phyloP scores from a whole-genome alignment of 2,329 filamentous ascomycete genomes.

The Zymoseptoria brevis region DNA sequence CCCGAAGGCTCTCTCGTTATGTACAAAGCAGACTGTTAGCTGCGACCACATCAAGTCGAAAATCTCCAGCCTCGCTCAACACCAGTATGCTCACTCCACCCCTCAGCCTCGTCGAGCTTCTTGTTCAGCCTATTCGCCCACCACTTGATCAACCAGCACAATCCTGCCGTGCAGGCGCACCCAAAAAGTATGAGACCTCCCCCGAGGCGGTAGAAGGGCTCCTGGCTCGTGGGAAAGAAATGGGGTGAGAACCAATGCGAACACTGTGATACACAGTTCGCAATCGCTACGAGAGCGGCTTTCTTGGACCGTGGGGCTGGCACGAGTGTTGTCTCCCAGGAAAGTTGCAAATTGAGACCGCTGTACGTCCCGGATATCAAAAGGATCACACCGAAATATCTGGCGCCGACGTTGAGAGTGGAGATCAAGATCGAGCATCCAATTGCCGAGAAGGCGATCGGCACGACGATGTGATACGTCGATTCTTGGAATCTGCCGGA shows the following conservation, averaged over 20 bases:
- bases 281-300: slow-evolving; percentile 37
- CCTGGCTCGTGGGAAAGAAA: slow-evolving; percentile 24
- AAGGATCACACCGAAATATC: slow-evolving; percentile 26
- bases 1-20: neutral
- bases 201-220: slow-evolving; percentile 1
- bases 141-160: slow-evolving; percentile 18
- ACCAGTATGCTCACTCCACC: slow-evolving; percentile 22
- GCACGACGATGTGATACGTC: slow-evolving; percentile 25
- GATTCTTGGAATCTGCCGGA: slow-evolving; percentile 27
- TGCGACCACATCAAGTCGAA: slow-evolving; percentile 14
- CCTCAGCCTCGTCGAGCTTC: slow-evolving; percentile 22
- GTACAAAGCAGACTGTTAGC: neutral
- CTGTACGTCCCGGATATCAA: slow-evolving; percentile 33
- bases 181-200: slow-evolving; percentile 20
- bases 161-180: slow-evolving; percentile 19
- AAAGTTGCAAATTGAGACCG: slow-evolving; percentile 35
- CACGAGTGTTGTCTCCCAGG: slow-evolving; percentile 38
- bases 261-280: slow-evolving; percentile 35
- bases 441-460: slow-evolving; percentile 19
- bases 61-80: slow-evolving; percentile 26
- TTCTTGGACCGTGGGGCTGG: slow-evolving; percentile 36
- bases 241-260: slow-evolving; percentile 39
- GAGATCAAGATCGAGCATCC: slow-evolving; percentile 25
- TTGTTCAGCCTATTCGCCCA: slow-evolving; percentile 24
- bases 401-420: slow-evolving; percentile 25